These are phyloP conservation scores for Dryas integrifolia DNA, from an alignment of 331 rosid genomes.

Conservation along the genomic window DNA sequence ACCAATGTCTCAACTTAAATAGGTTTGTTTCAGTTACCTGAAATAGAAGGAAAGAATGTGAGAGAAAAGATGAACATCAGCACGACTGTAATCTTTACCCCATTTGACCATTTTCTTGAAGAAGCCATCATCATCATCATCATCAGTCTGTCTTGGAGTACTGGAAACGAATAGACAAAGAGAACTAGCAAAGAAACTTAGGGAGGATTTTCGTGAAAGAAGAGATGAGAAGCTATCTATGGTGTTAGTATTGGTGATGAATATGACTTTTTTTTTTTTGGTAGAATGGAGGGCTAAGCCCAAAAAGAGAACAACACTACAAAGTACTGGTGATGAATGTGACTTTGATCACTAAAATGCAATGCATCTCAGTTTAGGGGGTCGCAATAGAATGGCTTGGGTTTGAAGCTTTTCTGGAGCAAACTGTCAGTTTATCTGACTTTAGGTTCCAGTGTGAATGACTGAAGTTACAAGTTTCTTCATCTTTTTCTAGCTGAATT, in stretches of 20 bases:
- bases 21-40: slow-evolving; percentile 53
- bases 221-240: slow-evolving; percentile 20
- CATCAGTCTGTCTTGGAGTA: background rate
- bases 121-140: slow-evolving; percentile 29
- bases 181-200: slow-evolving; percentile 10
- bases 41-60: slow-evolving; percentile 46
- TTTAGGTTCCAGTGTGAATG: slow-evolving; percentile 42
- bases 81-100: slow-evolving; percentile 35
- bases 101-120: slow-evolving; percentile 21
- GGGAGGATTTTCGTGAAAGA: slow-evolving; percentile 3
- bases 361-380: slow-evolving; percentile 4
- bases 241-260: background rate
- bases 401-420: slow-evolving; percentile 19
- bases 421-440: slow-evolving; percentile 32
- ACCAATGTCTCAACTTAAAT: slow-evolving; percentile 9
- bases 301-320: too few relatives aligned
- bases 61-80: slow-evolving; percentile 45
- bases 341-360: background rate
- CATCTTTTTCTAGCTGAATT: slow-evolving; percentile 49
- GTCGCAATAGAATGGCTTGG: slow-evolving; percentile 20
- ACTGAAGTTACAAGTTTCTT: slow-evolving; percentile 38
- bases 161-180: background rate
- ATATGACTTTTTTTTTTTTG: too few relatives aligned
- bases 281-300: too few relatives aligned
- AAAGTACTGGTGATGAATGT: background rate